phyloP scores from a whole-genome alignment of 306 rosid species.

The Inga oerstediana region DNA sequence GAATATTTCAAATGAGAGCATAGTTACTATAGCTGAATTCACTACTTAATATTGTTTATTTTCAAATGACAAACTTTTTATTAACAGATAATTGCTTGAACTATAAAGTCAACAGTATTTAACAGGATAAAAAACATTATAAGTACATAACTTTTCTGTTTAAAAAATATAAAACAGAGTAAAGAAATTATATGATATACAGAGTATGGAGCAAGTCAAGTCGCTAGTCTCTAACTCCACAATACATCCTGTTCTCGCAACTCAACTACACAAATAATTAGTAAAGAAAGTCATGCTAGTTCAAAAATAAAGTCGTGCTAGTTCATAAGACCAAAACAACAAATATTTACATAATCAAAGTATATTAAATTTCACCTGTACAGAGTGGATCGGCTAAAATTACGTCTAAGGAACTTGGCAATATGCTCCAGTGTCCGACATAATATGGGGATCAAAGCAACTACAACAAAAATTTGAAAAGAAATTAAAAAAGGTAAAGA shows the following conservation, averaged over 20 bases:
- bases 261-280: neutral
- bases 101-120: neutral
- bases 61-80: neutral
- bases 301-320: neutral
- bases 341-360: neutral
- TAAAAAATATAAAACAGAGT: neutral
- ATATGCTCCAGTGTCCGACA: slow-evolving; percentile 84
- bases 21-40: neutral
- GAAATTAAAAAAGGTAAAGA: slow-evolving; percentile 3
- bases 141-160: neutral
- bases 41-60: neutral
- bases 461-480: slow-evolving; percentile 53
- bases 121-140: neutral
- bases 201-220: neutral
- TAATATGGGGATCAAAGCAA: slow-evolving; percentile 85
- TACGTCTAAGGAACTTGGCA: slow-evolving; percentile 92
- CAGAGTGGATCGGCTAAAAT: slow-evolving; percentile 83
- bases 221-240: neutral
- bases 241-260: neutral
- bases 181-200: neutral
- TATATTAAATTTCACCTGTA: slow-evolving; percentile 67
- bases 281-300: no score
- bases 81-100: neutral
- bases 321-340: neutral
- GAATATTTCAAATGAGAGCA: neutral